Percentiles rank a stretch among this genome's conserved stretches.
Evolutionary conservation across 139 green algal species (phyloP).

Genomic region (Gonium pectorale): DNA sequence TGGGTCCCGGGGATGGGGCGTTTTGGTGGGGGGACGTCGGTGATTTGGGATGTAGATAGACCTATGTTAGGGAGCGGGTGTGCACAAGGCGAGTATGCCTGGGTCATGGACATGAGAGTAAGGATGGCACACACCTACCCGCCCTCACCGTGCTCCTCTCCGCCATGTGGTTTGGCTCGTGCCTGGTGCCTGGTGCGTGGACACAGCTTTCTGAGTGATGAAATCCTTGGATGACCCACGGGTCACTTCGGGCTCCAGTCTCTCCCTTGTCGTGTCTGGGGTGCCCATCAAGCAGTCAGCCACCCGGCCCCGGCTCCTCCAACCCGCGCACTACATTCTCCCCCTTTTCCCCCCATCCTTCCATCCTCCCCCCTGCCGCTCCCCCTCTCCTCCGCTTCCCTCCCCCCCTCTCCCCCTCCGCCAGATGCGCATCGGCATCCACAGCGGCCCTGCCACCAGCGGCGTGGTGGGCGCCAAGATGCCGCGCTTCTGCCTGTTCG

Average conservation of each 20-base stretch:
- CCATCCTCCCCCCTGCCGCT: background rate
- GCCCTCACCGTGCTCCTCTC: too few relatives aligned
- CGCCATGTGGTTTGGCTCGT: too few relatives aligned
- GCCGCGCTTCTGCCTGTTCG: conserved; percentile 40
- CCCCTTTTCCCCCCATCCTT: background rate
- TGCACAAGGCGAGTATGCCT: background rate
- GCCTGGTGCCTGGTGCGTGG: too few relatives aligned
- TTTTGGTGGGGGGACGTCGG: background rate
- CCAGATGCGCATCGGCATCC: conserved; percentile 42
- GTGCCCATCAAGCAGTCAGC: too few relatives aligned
- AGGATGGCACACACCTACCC: too few relatives aligned
- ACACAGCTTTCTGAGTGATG: too few relatives aligned
- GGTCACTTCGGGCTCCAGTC: background rate
- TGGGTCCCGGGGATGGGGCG: background rate
- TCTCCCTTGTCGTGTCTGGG: too few relatives aligned
- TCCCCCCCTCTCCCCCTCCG: background rate
- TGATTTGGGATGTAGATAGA: too few relatives aligned
- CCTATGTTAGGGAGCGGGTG: too few relatives aligned
- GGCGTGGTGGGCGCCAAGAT: conserved; percentile 38
- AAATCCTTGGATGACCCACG: background rate
- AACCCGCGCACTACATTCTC: background rate
- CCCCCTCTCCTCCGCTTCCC: background rate
- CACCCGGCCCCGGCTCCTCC: too few relatives aligned
- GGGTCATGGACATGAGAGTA: too few relatives aligned
- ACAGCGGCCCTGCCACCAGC: conserved; percentile 32